Evolutionary conservation across 2,329 filamentous ascomycete species (phyloP), one percentile per base, ranked within the genome.

Genomic region (Penicillium vulpinum): DNA sequence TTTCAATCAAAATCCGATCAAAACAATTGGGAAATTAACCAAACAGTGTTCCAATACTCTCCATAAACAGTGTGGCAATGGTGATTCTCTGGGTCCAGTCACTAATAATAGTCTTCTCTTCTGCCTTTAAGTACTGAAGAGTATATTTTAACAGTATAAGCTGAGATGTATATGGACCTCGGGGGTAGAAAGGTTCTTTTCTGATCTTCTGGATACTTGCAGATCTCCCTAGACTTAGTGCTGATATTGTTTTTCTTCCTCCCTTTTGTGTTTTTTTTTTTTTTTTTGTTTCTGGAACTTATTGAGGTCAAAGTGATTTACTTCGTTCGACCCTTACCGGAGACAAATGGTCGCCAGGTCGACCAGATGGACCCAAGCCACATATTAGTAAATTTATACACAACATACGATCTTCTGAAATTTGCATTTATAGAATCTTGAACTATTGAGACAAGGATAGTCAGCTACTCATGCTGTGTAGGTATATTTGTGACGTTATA

Each of bases 271-370:
- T 29, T 13, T 33, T 33, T 53, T 29, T 16, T 10, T n/a, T 28
- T 2, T 3, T 4, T 18, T 10, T 21, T 22, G n/a, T n/a, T n/a
- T n/a, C n/a, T n/a, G n/a, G n/a, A n/a, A n/a, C 5, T 15, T 24
- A 33, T 51, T 29, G 16, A 7, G 10, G 6, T 16, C 16, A 24
- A 21, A 38, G 2, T 38, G 40, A 31, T 36, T 13, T 33, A 33
- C n/a, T 9, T n/a, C 31, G n/a, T n/a, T 46, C n/a, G 11, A 36
- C 40, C 53, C 53, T 56, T 56, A 21, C 53, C 1, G 38, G 21
- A 31, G 29, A 44, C 35, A 49, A 31, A 31, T 51, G 40, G 53
- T 56, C 53, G 53, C 39, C 53, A 45, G 48, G 53, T 51, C 53
- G 53, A 55, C 53, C 47, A 51, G 31, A 26, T 28, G 18, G 45